Percentiles rank a stretch among this genome's conserved stretches.
These are phyloP conservation scores for Xylaria sp. DNA, from an alignment of 2,329 filamentous ascomycete genomes.

Conservation along the genomic window DNA sequence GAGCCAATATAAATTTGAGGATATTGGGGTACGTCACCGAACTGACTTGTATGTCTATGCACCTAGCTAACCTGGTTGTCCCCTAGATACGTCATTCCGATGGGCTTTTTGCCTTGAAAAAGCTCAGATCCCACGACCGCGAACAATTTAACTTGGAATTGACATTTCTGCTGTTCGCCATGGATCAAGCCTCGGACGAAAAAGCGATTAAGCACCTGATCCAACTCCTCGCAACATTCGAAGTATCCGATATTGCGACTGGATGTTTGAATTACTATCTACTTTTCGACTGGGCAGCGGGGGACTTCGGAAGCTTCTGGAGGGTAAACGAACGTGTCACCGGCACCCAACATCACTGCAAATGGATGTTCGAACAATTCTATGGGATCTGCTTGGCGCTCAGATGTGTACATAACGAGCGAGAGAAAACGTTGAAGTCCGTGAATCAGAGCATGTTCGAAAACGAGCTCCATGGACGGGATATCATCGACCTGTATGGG, in stretches of 20 bases:
- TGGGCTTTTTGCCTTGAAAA: constrained; percentile 21
- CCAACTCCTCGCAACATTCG: constrained; percentile 21
- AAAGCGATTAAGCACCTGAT: constrained; percentile 9
- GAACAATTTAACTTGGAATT: constrained; percentile 20
- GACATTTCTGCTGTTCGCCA: constrained; percentile 20
- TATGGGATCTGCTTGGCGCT: constrained; percentile 17
- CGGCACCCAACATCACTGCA: background rate
- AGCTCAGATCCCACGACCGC: constrained; percentile 9
- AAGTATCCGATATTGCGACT: constrained; percentile 3
- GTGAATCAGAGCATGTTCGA: background rate
- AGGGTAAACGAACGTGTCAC: constrained; percentile 1
- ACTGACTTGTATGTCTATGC: background rate
- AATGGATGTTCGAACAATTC: constrained; percentile 18
- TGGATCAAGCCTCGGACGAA: constrained; percentile 2
- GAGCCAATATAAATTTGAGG: constrained; percentile 17
- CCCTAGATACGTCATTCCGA: constrained; percentile 13
- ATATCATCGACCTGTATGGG: constrained; percentile 29
- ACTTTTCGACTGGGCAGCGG: constrained; percentile 26
- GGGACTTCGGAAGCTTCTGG: constrained; percentile 23
- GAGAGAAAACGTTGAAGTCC: constrained; percentile 1
- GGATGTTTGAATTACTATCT: constrained; percentile 16
- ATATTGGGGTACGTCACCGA: constrained; percentile 9
- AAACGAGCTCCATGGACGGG: background rate
- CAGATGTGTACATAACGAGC: constrained; percentile 23
- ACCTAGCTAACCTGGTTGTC: constrained; percentile 1